Evolutionary conservation across 2,329 filamentous ascomycete genomes (phyloP).

Genomic region (Phyllosticta citrichinensis): DNA sequence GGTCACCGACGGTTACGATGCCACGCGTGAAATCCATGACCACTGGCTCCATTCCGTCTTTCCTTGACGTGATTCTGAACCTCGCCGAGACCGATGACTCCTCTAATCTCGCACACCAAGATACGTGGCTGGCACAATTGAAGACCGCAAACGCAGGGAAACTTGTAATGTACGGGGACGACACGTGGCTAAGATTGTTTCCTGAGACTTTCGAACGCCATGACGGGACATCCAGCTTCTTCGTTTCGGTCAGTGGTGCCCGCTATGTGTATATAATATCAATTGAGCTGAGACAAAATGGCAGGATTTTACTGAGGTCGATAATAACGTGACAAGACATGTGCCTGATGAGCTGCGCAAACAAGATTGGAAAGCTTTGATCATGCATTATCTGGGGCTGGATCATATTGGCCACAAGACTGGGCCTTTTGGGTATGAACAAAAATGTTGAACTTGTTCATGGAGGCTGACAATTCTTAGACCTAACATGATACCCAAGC

Average conservation of each 20-base stretch:
- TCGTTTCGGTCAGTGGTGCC: slow-evolving; percentile 68
- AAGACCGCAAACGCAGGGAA: slow-evolving; percentile 56
- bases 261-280: slow-evolving; percentile 22
- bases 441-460: background rate
- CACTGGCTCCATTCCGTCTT: slow-evolving; percentile 95
- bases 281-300: slow-evolving; percentile 17
- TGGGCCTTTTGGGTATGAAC: slow-evolving; percentile 61
- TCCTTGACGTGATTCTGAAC: slow-evolving; percentile 92
- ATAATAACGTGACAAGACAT: slow-evolving; percentile 93
- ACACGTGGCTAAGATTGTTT: slow-evolving; percentile 97
- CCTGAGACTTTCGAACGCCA: slow-evolving; percentile 75
- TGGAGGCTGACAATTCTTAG: slow-evolving; percentile 34
- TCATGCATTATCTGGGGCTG: slow-evolving; percentile 89
- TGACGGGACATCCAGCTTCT: slow-evolving; percentile 95
- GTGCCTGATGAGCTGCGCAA: slow-evolving; percentile 64
- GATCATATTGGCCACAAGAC: slow-evolving; percentile 98
- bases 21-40: slow-evolving; percentile 94
- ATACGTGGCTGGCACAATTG: slow-evolving; percentile 94
- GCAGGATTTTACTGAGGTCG: slow-evolving; percentile 94
- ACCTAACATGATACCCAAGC: slow-evolving; percentile 85
- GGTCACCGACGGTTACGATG: slow-evolving; percentile 98
- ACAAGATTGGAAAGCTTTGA: slow-evolving; percentile 83
- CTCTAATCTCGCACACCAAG: slow-evolving; percentile 77
- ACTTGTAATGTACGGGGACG: slow-evolving; percentile 91
- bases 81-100: slow-evolving; percentile 90